Conservation (phyloP, 2,329 filamentous ascomycete genomes). For the Aspergillus sp. region DNA sequence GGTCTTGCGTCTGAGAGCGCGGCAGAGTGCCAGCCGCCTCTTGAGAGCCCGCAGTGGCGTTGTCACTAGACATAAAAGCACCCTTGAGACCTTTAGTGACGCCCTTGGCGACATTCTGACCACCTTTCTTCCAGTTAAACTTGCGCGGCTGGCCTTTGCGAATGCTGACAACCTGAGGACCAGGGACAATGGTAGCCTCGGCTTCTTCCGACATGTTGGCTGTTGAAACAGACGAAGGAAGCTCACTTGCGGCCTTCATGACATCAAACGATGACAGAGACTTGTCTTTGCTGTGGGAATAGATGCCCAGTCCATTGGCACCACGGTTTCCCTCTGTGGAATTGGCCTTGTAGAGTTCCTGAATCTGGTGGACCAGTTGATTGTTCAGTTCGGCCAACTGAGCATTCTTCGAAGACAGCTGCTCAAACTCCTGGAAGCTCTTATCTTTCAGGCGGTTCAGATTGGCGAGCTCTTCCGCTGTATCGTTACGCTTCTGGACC, state of each 20-base stretch:
- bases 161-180: slow-evolving; percentile 92
- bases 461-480: slow-evolving; percentile 77
- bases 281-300: slow-evolving; percentile 49
- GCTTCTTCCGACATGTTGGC: slow-evolving; percentile 56
- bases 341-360: slow-evolving; percentile 80
- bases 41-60: slow-evolving; percentile 24
- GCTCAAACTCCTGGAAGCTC: slow-evolving; percentile 90
- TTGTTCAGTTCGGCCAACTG: slow-evolving; percentile 95
- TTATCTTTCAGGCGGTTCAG: slow-evolving; percentile 83
- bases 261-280: slow-evolving; percentile 39
- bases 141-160: slow-evolving; percentile 91
- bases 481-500: slow-evolving; percentile 75
- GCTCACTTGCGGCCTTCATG: slow-evolving; percentile 41
- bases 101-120: slow-evolving; percentile 87
- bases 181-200: slow-evolving; percentile 54
- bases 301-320: slow-evolving; percentile 57
- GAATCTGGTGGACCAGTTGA: slow-evolving; percentile 87
- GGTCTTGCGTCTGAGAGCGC: slow-evolving; percentile 38
- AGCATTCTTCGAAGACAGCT: slow-evolving; percentile 86
- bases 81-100: slow-evolving; percentile 91
- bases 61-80: slow-evolving; percentile 71
- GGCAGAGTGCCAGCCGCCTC: slow-evolving; percentile 25
- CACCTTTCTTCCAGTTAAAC: slow-evolving; percentile 98
- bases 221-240: slow-evolving; percentile 53
- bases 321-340: slow-evolving; percentile 28